Evolutionary conservation across 1,284 basidiomycete species (phyloP), one percentile per base, ranked within the genome.

Genomic region (Trametes polyzona): DNA sequence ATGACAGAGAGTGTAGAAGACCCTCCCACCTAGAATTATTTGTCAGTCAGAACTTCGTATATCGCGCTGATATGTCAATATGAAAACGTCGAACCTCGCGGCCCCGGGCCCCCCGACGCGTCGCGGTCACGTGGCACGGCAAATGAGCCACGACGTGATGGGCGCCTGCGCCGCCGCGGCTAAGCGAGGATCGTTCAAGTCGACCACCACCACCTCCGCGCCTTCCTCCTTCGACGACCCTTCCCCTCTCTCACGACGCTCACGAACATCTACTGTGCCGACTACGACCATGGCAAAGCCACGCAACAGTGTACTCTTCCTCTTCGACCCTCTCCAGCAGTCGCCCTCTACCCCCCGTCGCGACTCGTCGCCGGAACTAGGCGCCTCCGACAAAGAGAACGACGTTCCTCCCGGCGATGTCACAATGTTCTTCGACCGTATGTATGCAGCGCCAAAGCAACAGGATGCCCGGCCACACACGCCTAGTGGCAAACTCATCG

Each of bases 311-410:
- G 66, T 87, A 43, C 79, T 87, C 57, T 71, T 74, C 39, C 73
- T 85, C 40, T 87, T 87, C 64, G 84, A 87, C 69, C 84, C 84
- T 24, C 79, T 87, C 42, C 61, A 59, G 17, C 61, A 63, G 47
- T 56, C 64, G 16, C 47, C 62, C 8, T 52, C 60, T 0, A 63
- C 66, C 5, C 67, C 68, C 26, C 62, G 59, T n/a, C 63, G 68
- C 35, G 63, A 65, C 32, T 63, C 65, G 3, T 68, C 69, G 14
- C 68, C 71, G 2, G 73, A 72, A 16, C 78, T 78, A 1, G 67
- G 68, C 32, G 63, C 64, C 8, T 73, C 71, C 0, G 83, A 86
- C 77, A 87, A 87, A 76, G 85, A 87, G 69, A 87, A 87, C 69
- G 68, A 77, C 39, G 68, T 58, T 14, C 76, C 76, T 4, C 68